Evolutionary conservation across 148 eudicot species (phyloP).

Genomic region (Cornus suecica): DNA sequence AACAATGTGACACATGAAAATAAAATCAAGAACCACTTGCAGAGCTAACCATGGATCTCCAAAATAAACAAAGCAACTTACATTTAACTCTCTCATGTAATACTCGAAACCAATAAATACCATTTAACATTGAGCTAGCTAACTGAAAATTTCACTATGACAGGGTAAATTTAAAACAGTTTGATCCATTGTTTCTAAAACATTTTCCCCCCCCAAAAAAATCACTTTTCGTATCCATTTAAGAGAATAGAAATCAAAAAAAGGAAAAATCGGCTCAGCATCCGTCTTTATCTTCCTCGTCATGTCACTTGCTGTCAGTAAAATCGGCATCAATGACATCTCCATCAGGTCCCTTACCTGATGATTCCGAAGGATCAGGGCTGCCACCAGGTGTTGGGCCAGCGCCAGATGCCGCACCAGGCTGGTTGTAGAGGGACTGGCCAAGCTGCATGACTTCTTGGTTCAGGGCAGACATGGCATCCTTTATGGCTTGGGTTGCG

Average conservation of each 20-base stretch:
- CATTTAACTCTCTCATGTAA: not conserved
- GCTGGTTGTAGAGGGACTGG: constrained; percentile 41
- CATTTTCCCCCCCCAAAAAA: not conserved
- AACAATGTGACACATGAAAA: not conserved
- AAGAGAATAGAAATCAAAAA: not conserved
- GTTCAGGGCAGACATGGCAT: constrained; percentile 43
- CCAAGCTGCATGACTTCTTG: constrained; percentile 53
- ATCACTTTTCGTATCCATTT: constrained; percentile 1
- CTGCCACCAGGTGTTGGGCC: constrained; percentile 29
- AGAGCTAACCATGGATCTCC: not conserved
- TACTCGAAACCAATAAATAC: not conserved
- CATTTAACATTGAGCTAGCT: not conserved
- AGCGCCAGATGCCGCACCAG: constrained; percentile 32
- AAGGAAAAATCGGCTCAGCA: not conserved
- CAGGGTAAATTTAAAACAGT: not conserved
- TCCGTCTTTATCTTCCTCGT: not conserved
- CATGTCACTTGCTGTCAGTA: constrained; percentile 35
- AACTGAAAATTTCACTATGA: not conserved
- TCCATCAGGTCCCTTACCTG: constrained; percentile 39
- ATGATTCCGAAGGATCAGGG: constrained; percentile 24
- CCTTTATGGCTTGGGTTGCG: constrained; percentile 39
- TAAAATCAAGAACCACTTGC: not conserved
- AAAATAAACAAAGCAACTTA: not conserved
- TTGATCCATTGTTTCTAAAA: not conserved
- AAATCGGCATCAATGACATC: constrained; percentile 49